Conservation (phyloP, 2,329 filamentous ascomycete species). For the Neurospora sp. region DNA sequence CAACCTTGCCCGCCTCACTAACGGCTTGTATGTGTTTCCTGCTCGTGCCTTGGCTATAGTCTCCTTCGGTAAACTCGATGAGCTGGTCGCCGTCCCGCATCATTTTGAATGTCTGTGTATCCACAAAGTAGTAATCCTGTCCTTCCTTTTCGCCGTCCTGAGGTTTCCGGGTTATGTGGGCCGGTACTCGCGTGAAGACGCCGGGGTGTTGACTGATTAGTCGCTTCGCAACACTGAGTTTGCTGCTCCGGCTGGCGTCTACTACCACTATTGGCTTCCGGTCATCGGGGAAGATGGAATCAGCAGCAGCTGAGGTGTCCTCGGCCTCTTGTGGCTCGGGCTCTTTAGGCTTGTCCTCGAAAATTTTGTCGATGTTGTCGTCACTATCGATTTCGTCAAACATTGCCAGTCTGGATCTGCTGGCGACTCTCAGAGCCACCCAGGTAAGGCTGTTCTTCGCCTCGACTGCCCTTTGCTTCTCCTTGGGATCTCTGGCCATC, state of each 20-base stretch:
- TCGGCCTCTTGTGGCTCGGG: constrained; percentile 24
- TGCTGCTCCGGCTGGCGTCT: constrained; percentile 52
- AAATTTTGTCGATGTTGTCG: constrained; percentile 54
- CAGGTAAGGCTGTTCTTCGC: constrained; percentile 82
- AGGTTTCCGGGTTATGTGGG: constrained; percentile 43
- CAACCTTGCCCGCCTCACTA: constrained; percentile 46
- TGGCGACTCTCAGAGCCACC: constrained; percentile 75
- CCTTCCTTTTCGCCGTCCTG: constrained; percentile 41
- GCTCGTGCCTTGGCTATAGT: constrained; percentile 45
- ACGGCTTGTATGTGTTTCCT: constrained; percentile 41
- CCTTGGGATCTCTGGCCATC: constrained; percentile 57
- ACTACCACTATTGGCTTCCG: constrained; percentile 54
- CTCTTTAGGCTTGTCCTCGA: constrained; percentile 31
- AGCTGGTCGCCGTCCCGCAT: constrained; percentile 51
- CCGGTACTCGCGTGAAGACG: constrained; percentile 50
- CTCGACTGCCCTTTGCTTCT: constrained; percentile 47
- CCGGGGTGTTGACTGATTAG: constrained; percentile 54
- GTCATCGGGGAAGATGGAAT: constrained; percentile 33
- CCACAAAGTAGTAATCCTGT: constrained; percentile 46
- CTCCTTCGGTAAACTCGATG: constrained; percentile 43
- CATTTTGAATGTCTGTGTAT: constrained; percentile 42
- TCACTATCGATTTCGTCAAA: constrained; percentile 86
- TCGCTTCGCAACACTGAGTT: constrained; percentile 51
- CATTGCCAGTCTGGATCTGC: constrained; percentile 58
- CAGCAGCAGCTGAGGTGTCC: constrained; percentile 17